These are phyloP conservation scores for Ceratobasidium sp. DNA, from an alignment of 1,284 basidiomycete species.

Conservation along the genomic window DNA sequence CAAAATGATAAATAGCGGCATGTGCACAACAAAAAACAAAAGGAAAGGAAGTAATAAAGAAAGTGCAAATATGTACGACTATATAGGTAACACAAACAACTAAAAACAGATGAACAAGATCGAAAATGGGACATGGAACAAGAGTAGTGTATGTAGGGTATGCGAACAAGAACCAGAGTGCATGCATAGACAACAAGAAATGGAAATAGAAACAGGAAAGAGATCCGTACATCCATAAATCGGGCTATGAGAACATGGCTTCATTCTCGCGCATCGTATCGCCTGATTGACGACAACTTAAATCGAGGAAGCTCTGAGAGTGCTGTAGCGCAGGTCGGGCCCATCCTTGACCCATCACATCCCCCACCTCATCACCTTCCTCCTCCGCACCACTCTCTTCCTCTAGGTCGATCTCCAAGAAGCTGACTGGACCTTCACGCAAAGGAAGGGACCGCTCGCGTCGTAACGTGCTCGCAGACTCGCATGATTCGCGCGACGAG, in stretches of 20 bases:
- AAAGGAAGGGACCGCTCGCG: slow-evolving; percentile 24
- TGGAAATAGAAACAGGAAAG: slow-evolving; percentile 4
- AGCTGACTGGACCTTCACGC: slow-evolving; percentile 4
- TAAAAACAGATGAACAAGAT: slow-evolving; percentile 4
- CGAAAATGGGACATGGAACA: not conserved
- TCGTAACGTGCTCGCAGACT: slow-evolving; percentile 21
- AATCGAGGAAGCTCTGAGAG: slow-evolving; percentile 35
- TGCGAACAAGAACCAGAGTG: not conserved
- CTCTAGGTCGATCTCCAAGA: slow-evolving; percentile 33
- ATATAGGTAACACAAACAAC: slow-evolving; percentile 1
- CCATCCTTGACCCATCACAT: slow-evolving; percentile 1
- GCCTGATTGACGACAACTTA: slow-evolving; percentile 36
- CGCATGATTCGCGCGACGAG: slow-evolving; percentile 33
- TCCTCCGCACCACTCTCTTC: slow-evolving; percentile 26
- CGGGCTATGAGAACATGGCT: slow-evolving; percentile 15
- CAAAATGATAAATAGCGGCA: too few species aligned
- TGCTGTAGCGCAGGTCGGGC: slow-evolving; percentile 9
- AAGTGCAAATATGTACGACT: too few species aligned
- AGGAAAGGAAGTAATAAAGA: too few species aligned
- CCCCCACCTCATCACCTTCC: not conserved
- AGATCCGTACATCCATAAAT: not conserved
- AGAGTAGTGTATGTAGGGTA: slow-evolving; percentile 22
- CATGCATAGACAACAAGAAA: slow-evolving; percentile 13
- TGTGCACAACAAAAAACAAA: too few species aligned
- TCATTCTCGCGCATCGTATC: slow-evolving; percentile 40